Conservation (phyloP, 805 yeast species). For the Scheffersomyces coipomensis region DNA sequence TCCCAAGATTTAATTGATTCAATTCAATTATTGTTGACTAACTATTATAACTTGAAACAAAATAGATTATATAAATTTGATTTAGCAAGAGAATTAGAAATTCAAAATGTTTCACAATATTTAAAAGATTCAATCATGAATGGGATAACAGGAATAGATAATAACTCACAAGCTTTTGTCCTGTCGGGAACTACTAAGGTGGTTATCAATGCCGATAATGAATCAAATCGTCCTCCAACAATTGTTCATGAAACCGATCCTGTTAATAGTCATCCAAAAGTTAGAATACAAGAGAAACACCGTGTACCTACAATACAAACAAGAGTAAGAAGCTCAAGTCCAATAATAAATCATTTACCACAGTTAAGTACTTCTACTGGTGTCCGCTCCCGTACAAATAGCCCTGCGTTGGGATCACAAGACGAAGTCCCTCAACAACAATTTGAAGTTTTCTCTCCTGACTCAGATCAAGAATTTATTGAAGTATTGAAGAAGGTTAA, state of each 20-base stretch:
- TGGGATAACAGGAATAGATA: conserved; percentile 1
- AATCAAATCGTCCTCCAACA: too few relatives aligned
- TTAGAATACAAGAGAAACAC: too few relatives aligned
- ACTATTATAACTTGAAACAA: conserved; percentile 26
- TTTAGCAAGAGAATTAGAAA: conserved; percentile 39
- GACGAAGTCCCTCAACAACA: not conserved
- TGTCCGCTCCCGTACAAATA: too few relatives aligned
- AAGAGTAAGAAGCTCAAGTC: not conserved
- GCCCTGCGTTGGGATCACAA: too few relatives aligned
- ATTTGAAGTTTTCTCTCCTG: not conserved
- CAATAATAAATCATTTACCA: not conserved
- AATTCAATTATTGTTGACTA: conserved; percentile 18
- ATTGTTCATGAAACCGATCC: not conserved
- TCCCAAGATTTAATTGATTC: conserved; percentile 12
- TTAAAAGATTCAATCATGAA: conserved; percentile 10
- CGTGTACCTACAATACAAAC: not conserved
- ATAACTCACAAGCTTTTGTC: conserved; percentile 12
- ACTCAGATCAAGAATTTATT: conserved; percentile 1
- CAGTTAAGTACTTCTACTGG: too few relatives aligned
- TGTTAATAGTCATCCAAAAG: too few relatives aligned
- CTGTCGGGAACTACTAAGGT: conserved; percentile 25
- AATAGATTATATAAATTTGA: conserved; percentile 45
- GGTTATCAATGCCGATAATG: not conserved
- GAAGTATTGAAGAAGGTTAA: conserved; percentile 14
- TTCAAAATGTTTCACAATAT: conserved; percentile 23